Conservation (phyloP, 805 yeast species). For the Nakazawaea ernobii region DNA sequence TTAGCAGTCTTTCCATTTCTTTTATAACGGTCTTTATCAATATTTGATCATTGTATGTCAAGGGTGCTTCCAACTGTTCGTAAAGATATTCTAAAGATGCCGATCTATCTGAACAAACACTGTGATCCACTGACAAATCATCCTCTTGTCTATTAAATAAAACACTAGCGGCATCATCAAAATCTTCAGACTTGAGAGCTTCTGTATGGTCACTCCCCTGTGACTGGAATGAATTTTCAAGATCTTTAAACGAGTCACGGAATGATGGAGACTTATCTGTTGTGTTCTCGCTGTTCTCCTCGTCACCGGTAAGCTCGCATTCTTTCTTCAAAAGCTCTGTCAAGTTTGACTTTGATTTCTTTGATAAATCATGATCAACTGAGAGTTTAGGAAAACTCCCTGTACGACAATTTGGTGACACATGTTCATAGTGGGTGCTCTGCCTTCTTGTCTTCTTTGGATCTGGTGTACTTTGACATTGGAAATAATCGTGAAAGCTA, state of each 20-base stretch:
- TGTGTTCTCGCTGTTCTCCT: background rate
- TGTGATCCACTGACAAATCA: slow-evolving; percentile 5
- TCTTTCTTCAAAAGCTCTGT: background rate
- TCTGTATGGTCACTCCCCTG: background rate
- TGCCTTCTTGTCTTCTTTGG: background rate
- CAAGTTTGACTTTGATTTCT: background rate
- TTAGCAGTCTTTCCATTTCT: slow-evolving; percentile 8
- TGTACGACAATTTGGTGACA: background rate
- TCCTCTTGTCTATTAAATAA: background rate
- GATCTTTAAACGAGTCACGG: background rate
- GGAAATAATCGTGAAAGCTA: background rate
- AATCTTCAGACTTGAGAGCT: slow-evolving; percentile 10
- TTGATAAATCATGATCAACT: background rate
- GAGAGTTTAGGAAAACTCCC: background rate
- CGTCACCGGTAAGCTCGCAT: background rate
- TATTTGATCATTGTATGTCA: slow-evolving; percentile 9
- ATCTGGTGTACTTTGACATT: background rate
- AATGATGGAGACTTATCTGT: background rate
- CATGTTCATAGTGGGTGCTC: background rate
- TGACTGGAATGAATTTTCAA: background rate
- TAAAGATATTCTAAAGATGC: slow-evolving; percentile 10
- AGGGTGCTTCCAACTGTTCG: slow-evolving; percentile 6
- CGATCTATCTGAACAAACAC: background rate
- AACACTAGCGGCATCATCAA: background rate
- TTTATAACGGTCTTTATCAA: slow-evolving; percentile 11